Conservation (phyloP, 306 rosid genomes). For the Astragalus membranaceus region DNA sequence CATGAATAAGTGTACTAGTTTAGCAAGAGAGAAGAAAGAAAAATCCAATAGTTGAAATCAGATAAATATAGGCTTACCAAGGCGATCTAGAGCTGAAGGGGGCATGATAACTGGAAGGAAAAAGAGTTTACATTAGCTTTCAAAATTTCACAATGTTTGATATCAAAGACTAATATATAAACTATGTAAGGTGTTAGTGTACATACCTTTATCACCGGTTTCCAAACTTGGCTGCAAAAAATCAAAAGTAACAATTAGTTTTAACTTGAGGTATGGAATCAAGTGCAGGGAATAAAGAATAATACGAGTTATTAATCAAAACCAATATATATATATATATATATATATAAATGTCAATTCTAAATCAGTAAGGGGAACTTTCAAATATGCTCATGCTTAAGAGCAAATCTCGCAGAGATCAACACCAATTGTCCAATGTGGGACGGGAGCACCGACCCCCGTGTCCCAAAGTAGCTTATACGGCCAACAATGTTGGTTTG, state of each 20-base stretch:
- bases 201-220: slow-evolving; percentile 48
- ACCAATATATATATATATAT: no score
- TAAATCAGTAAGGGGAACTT: no score
- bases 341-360: no score
- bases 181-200: background rate
- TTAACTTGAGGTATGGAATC: background rate
- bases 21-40: background rate
- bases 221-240: slow-evolving; percentile 40
- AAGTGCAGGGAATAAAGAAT: background rate
- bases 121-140: background rate
- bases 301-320: no score
- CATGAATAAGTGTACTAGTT: background rate
- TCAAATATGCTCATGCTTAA: no score
- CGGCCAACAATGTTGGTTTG: no score
- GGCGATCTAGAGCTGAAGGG: slow-evolving; percentile 40
- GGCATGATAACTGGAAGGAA: slow-evolving; percentile 56
- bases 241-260: background rate
- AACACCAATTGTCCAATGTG: no score
- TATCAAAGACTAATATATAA: background rate
- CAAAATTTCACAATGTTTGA: background rate
- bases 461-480: no score
- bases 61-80: slow-evolving; percentile 25
- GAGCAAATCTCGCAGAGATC: no score
- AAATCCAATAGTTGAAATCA: background rate
- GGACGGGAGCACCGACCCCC: no score